Evolutionary conservation across 257 asterid species (phyloP), one percentile per base, ranked within the genome.

Genomic region (Nicotiana benthamiana): DNA sequence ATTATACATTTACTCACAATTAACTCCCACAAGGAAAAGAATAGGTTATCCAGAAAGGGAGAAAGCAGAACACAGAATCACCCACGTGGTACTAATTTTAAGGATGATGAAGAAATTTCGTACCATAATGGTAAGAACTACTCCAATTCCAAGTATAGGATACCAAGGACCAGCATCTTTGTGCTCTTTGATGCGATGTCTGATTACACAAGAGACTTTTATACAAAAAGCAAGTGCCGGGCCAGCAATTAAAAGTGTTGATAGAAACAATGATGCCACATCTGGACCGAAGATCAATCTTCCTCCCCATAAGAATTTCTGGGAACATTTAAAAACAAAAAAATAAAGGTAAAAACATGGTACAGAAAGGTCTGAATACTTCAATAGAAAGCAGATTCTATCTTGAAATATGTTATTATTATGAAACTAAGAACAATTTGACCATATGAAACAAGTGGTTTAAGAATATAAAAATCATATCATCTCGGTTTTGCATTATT

Each of bases 241-340:
- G 66, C 93, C 90, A 9, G 85, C 89, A 77, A 92, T 89, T 12
- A 91, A 85, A 80, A 86, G 83, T 59, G 86, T 70, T 53, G 98
- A 87, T 46, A 95, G 79, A 81, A 89, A 87, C 89, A 95, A 81
- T 61, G 98, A 90, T 59, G 93, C 81, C 46, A 84, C 97, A 57
- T 95, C 99, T 9, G 99, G 98, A 36, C 99, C 99, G 79, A 95
- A 92, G 75, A 95, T 72, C 92, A 95, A 86, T 85, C 99, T 91
- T 82, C 99, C 99, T 70, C 97, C 97, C n/a, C 83, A 88, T 11
- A 89, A 87, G 91, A 95, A 95, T 84, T 75, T 93, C 99, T 95
- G 95, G 24, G 13, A 87, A 86, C 75, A 87, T 52, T 61, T 22
- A 61, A 76, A 86, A 65, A 48, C 64, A 83, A 27, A 77, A 79